phyloP scores from a whole-genome alignment of 2,329 filamentous ascomycete genomes.

The Colletotrichum melonis region DNA sequence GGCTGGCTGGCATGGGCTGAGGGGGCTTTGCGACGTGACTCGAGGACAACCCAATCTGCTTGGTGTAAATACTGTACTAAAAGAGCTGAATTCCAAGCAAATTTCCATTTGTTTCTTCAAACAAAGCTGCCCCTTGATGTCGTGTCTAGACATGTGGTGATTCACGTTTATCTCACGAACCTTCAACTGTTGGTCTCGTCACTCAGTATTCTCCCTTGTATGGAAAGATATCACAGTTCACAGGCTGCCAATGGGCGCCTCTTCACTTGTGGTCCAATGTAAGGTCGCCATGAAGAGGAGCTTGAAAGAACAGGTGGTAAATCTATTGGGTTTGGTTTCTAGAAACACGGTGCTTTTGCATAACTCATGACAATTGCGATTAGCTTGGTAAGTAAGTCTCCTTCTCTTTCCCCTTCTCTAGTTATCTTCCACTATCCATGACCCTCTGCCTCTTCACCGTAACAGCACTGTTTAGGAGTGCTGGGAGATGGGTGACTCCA shows the following conservation, averaged over 20 bases:
- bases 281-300: not conserved
- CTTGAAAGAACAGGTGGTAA: not conserved
- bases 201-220: too few relatives aligned
- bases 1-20: constrained; percentile 41
- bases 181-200: too few relatives aligned
- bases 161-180: too few relatives aligned
- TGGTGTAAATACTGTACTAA: constrained; percentile 59
- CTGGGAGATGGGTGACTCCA: constrained; percentile 46
- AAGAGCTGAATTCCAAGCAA: constrained; percentile 50
- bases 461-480: constrained; percentile 32
- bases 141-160: too few relatives aligned
- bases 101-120: constrained; percentile 41
- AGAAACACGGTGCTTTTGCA: constrained; percentile 14
- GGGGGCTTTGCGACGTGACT: constrained; percentile 45
- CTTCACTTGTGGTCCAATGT: not conserved
- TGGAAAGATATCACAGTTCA: not conserved
- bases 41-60: constrained; percentile 38
- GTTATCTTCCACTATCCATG: not conserved
- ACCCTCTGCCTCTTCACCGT: not conserved
- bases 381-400: not conserved
- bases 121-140: not conserved
- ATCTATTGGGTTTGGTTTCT: constrained; percentile 16
- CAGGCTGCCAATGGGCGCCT: not conserved
- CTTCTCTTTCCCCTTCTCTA: not conserved
- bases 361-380: constrained; percentile 12